Conservation (phyloP, 192 early-diverging fungal species). For the Coemansia sp. region DNA sequence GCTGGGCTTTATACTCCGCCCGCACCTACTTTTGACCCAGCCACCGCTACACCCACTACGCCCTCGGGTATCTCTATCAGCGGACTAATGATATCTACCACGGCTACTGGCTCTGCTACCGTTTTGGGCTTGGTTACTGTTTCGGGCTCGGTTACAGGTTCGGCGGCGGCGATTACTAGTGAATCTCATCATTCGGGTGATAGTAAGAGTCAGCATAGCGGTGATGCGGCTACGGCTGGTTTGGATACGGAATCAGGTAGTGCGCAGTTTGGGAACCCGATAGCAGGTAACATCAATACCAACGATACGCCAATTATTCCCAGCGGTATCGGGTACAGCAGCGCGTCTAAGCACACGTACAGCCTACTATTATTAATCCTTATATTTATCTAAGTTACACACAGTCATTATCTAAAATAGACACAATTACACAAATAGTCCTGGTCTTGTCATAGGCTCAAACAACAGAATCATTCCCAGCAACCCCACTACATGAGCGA, state of each 20-base stretch:
- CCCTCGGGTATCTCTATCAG: background rate
- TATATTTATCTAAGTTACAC: too few relatives aligned
- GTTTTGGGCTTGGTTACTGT: background rate
- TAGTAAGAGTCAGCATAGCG: background rate
- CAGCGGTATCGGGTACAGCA: constrained; percentile 46
- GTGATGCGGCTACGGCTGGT: constrained; percentile 10
- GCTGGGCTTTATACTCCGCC: constrained; percentile 48
- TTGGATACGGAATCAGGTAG: constrained; percentile 10
- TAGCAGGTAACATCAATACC: constrained; percentile 34
- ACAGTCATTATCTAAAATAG: constrained; percentile 2
- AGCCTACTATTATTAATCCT: background rate
- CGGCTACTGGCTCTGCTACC: background rate
- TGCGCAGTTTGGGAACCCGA: constrained; percentile 46
- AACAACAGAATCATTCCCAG: constrained; percentile 30
- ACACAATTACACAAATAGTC: constrained; percentile 14
- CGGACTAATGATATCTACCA: constrained; percentile 2
- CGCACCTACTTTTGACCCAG: constrained; percentile 10
- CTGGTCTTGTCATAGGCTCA: constrained; percentile 52
- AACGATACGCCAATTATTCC: constrained; percentile 31
- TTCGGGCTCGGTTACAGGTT: too few relatives aligned
- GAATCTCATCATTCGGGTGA: background rate
- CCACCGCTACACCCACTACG: constrained; percentile 13
- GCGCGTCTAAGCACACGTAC: background rate
- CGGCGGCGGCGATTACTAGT: too few relatives aligned
- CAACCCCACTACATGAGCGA: constrained; percentile 28